These are phyloP conservation scores for Thelonectria olida DNA, from an alignment of 2,329 filamentous ascomycete species.

Conservation along the genomic window DNA sequence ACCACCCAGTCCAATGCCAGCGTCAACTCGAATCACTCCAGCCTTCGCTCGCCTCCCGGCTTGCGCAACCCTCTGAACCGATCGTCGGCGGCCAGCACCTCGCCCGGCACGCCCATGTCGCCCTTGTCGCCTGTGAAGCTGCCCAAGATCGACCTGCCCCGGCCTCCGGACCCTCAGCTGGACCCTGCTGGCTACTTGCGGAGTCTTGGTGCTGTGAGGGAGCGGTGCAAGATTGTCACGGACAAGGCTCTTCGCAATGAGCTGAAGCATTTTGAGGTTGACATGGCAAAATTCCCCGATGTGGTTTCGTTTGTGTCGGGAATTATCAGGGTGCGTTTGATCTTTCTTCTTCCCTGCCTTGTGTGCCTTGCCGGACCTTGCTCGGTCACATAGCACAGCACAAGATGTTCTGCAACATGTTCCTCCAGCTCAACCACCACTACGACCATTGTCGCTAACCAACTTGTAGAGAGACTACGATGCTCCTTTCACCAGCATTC, in stretches of 20 bases:
- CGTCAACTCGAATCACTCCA: constrained; percentile 61
- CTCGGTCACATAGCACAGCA: too few species aligned
- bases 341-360: neutral
- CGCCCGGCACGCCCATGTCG: constrained; percentile 58
- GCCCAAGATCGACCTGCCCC: constrained; percentile 82
- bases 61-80: constrained; percentile 54
- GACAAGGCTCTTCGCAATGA: constrained; percentile 81
- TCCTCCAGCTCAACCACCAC: too few species aligned
- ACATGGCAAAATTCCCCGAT: constrained; percentile 83
- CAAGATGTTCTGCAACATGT: too few species aligned
- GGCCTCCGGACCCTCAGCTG: constrained; percentile 84
- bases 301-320: constrained; percentile 89
- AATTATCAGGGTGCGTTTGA: constrained; percentile 82
- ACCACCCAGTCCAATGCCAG: constrained; percentile 60
- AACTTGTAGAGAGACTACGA: constrained; percentile 61
- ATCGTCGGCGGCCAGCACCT: constrained; percentile 59
- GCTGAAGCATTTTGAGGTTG: constrained; percentile 87
- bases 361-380: neutral
- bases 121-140: constrained; percentile 65
- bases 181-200: constrained; percentile 92
- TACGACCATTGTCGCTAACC: constrained; percentile 21
- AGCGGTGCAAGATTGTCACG: constrained; percentile 77
- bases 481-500: constrained; percentile 70
- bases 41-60: constrained; percentile 41
- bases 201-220: constrained; percentile 87